phyloP scores from a whole-genome alignment of 306 rosid genomes.

The Corylus avellana region DNA sequence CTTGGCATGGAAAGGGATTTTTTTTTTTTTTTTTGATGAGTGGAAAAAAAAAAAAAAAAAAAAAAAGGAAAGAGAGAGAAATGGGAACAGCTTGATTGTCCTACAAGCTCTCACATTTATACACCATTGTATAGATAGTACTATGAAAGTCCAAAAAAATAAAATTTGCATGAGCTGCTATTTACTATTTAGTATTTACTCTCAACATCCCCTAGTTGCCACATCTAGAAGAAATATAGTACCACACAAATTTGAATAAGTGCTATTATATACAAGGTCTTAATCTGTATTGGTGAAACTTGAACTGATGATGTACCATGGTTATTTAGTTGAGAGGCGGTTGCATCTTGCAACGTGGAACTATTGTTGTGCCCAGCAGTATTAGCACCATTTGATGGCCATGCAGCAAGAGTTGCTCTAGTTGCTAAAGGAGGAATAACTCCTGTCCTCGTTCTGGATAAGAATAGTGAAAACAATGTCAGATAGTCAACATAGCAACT shows the following conservation, averaged over 20 bases:
- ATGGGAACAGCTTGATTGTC: not conserved
- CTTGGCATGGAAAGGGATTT: not conserved
- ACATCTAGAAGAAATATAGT: not conserved
- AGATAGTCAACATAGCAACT: slow-evolving; percentile 5
- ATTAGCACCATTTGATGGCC: slow-evolving; percentile 58
- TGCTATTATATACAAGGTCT: not conserved
- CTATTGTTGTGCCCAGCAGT: slow-evolving; percentile 27
- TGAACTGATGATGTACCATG: slow-evolving; percentile 39
- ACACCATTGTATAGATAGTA: not conserved
- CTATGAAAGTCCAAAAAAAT: not conserved
- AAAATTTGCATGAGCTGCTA: not conserved
- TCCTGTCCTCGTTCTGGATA: slow-evolving; percentile 68
- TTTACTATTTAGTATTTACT: not conserved
- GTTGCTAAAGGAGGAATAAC: slow-evolving; percentile 72
- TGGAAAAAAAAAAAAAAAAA: not conserved
- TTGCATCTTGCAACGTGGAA: slow-evolving; percentile 27
- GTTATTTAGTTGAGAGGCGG: slow-evolving; percentile 36
- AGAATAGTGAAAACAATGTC: slow-evolving; percentile 18
- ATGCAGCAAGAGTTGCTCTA: slow-evolving; percentile 85
- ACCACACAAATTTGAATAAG: not conserved
- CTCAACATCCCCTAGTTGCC: not conserved
- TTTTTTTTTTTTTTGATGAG: too few species aligned
- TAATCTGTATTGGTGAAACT: not conserved
- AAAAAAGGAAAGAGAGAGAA: not conserved
- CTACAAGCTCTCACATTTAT: not conserved